Evolutionary conservation across 306 rosid species (phyloP).

Genomic region (Geum urbanum): DNA sequence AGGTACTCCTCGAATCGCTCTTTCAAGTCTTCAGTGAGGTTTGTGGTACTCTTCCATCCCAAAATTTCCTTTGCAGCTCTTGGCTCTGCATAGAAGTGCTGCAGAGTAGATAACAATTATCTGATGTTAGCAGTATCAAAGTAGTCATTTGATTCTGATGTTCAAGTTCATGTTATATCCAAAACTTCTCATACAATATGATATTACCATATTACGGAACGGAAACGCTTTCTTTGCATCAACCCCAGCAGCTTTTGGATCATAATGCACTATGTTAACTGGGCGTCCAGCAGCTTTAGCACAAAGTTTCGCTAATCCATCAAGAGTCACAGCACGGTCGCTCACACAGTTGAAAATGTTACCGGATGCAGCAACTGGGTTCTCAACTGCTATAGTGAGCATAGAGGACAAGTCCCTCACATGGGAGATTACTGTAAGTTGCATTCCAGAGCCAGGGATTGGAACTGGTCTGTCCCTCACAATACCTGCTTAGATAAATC

Average conservation of each 20-base stretch:
- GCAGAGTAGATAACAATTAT: slow-evolving; percentile 29
- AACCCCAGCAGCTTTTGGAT: slow-evolving; percentile 75
- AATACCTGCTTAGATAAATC: slow-evolving; percentile 48
- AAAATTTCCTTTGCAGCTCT: slow-evolving; percentile 79
- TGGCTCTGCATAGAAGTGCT: slow-evolving; percentile 96
- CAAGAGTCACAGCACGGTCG: slow-evolving; percentile 81
- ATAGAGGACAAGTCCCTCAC: slow-evolving; percentile 79
- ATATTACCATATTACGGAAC: slow-evolving; percentile 65
- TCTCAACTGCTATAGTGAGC: slow-evolving; percentile 82
- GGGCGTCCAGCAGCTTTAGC: slow-evolving; percentile 87
- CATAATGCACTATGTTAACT: slow-evolving; percentile 70
- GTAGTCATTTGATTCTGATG: background rate
- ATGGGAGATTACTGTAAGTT: slow-evolving; percentile 80
- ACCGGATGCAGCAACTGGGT: slow-evolving; percentile 58
- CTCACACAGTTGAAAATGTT: slow-evolving; percentile 74
- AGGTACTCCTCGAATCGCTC: slow-evolving; percentile 77
- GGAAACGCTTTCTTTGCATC: slow-evolving; percentile 97
- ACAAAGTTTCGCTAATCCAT: slow-evolving; percentile 85
- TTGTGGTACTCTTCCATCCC: slow-evolving; percentile 67
- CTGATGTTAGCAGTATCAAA: slow-evolving; percentile 2
- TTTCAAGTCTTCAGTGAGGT: slow-evolving; percentile 74
- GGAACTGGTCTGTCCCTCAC: slow-evolving; percentile 82
- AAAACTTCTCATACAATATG: slow-evolving; percentile 2
- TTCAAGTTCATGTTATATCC: background rate
- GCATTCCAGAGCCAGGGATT: slow-evolving; percentile 88